Base-by-base conservation (phyloP, 768 basidiomycete genomes). In the Lactarius trivialis region DNA sequence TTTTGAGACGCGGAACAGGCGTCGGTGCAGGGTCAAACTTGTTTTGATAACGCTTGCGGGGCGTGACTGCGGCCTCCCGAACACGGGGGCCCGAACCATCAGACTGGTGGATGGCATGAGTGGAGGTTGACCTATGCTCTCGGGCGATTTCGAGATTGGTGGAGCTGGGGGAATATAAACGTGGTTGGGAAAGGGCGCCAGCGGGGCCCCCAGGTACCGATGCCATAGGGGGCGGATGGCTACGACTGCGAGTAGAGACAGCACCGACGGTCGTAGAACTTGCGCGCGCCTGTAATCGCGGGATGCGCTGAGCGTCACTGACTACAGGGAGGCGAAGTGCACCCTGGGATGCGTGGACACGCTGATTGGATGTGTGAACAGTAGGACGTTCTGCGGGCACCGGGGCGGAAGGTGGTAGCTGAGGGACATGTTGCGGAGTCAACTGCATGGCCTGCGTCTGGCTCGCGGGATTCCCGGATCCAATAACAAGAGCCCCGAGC, bases 1-100 rank as follows among this genome's bases (percentile, higher is more conserved):
- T 64, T 45, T 54, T 64, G 24, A 64, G 58, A n/a, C 39, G 49
- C 15, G 53, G 48, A 2, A 19, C 50, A 5, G 26, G 43, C 28
- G 12, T 49, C 15, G 53, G 34, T 9, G 45, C 53, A 9, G 45
- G 34, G 34, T 55, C 36, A 12, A 15, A 37, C 37, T 15, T 33
- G 7, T 58, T 24, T 8, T 55, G 58, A 36, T 43, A 24, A 3
- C 32, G 30, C 26, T 43, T 32, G 32, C 15, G 53, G 24, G 30
- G 28, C 15, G 45, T 49, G 2, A 17, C 36, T n/a, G 52, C 24
- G 52, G 41, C 24, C 37, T 48, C 45, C 26, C 60, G 53, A 37
- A 56, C 48, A n/a, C 37, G 49, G 8, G 60, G 30, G 28, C 19
- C 60, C 4, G 24, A 6, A 15, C 14, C 9, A 19, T 49, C 36